Evolutionary conservation across 2,329 filamentous ascomycete genomes (phyloP).

Genomic region (Ophiostoma quercus): DNA sequence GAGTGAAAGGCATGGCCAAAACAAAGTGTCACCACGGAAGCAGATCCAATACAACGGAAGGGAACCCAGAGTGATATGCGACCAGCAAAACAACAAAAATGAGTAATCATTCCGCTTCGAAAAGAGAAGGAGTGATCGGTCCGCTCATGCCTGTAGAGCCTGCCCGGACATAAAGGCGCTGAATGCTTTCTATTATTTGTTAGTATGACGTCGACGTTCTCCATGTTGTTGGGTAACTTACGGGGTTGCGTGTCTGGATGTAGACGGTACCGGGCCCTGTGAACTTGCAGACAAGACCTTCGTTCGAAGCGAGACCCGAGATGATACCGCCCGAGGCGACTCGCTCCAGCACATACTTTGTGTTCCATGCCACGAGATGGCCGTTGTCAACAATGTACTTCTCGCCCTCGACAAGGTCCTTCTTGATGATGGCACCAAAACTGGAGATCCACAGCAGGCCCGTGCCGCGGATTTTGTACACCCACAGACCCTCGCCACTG

Average conservation of each 20-base stretch:
- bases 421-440: conserved; percentile 90
- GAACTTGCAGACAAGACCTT: conserved; percentile 93
- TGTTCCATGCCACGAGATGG: conserved; percentile 94
- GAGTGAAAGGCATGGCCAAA: neutral
- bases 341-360: conserved; percentile 85
- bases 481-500: conserved; percentile 83
- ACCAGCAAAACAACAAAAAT: neutral
- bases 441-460: conserved; percentile 87
- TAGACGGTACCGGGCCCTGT: conserved; percentile 86
- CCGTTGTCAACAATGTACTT: conserved; percentile 91
- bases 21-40: neutral
- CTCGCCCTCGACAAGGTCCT: conserved; percentile 71
- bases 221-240: conserved; percentile 36
- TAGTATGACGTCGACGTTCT: neutral
- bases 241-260: conserved; percentile 84
- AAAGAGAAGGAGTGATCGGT: neutral
- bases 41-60: conserved; percentile 1
- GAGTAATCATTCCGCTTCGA: neutral
- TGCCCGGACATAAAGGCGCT: conserved; percentile 49
- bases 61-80: neutral
- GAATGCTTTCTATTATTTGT: conserved; percentile 44
- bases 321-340: conserved; percentile 87
- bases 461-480: conserved; percentile 76
- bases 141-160: conserved; percentile 31
- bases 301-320: conserved; percentile 73